Conservation (phyloP, 1,139 yeast species). For the Lodderomyces theae region DNA sequence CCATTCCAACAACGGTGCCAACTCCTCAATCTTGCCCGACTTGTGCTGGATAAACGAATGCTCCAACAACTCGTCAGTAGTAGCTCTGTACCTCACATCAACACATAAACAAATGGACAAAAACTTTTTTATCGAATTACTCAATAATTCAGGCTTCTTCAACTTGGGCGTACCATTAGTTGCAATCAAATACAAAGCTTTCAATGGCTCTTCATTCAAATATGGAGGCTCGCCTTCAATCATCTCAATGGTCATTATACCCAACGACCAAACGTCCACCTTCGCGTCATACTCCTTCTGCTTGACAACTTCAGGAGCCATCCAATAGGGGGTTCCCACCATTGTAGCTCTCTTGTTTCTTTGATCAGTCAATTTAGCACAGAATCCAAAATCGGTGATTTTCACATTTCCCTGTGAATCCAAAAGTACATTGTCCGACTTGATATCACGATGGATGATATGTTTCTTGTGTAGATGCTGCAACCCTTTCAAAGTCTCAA, state of each 20-base stretch:
- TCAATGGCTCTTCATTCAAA: constrained; percentile 84
- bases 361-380: constrained; percentile 93
- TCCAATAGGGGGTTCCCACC: constrained; percentile 99
- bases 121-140: constrained; percentile 79
- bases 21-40: constrained; percentile 66
- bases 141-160: constrained; percentile 78
- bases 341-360: constrained; percentile 93
- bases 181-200: constrained; percentile 71
- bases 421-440: constrained; percentile 87
- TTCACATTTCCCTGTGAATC: constrained; percentile 88
- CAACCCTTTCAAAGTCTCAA: constrained; percentile 87
- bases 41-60: constrained; percentile 73
- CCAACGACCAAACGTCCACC: constrained; percentile 97
- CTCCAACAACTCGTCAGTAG: constrained; percentile 79
- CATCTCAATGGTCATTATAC: constrained; percentile 98
- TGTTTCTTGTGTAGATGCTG: constrained; percentile 88
- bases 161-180: constrained; percentile 96
- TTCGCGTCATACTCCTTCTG: constrained; percentile 96
- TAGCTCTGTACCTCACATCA: constrained; percentile 88
- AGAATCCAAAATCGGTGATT: constrained; percentile 96
- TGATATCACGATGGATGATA: constrained; percentile 93
- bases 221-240: constrained; percentile 98
- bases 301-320: constrained; percentile 99
- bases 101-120: constrained; percentile 92
- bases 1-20: constrained; percentile 73